Evolutionary conservation across 305 asterid species (phyloP).

Genomic region (Fraxinus greggii): DNA sequence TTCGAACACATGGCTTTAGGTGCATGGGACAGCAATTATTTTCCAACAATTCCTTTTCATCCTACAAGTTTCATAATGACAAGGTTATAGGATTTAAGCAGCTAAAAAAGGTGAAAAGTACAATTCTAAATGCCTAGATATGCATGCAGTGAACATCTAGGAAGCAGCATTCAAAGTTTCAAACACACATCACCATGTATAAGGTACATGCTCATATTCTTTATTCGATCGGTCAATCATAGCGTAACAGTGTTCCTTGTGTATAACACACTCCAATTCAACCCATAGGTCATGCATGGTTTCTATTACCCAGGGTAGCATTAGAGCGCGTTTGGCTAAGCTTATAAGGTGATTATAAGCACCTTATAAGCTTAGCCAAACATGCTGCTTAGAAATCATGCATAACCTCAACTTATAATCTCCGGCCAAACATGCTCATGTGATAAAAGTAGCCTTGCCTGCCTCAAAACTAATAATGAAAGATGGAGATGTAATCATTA

Average conservation of each 20-base stretch:
- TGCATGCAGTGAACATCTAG: not conserved
- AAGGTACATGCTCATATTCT: not conserved
- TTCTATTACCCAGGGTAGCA: not conserved
- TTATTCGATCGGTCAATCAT: not conserved
- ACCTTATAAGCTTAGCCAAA: not conserved
- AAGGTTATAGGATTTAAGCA: slow-evolving; percentile 10
- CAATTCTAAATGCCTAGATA: not conserved
- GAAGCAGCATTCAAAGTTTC: not conserved
- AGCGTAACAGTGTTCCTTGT: not conserved
- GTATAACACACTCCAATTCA: not conserved
- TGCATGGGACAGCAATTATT: slow-evolving; percentile 90
- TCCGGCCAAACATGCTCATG: not conserved
- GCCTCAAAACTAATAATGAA: not conserved
- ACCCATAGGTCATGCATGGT: not conserved
- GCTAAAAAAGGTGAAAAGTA: not conserved
- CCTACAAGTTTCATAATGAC: slow-evolving; percentile 49
- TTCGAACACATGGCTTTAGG: slow-evolving; percentile 78
- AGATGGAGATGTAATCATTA: not conserved
- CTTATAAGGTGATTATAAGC: not conserved
- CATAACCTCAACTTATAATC: not conserved
- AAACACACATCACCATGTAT: not conserved
- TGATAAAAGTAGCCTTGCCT: not conserved
- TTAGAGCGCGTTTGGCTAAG: not conserved
- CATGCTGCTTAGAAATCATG: not conserved
- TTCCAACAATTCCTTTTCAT: slow-evolving; percentile 85